These are phyloP conservation scores for Tubosaeta sp. DNA, from an alignment of 768 basidiomycete genomes.

Conservation along the genomic window DNA sequence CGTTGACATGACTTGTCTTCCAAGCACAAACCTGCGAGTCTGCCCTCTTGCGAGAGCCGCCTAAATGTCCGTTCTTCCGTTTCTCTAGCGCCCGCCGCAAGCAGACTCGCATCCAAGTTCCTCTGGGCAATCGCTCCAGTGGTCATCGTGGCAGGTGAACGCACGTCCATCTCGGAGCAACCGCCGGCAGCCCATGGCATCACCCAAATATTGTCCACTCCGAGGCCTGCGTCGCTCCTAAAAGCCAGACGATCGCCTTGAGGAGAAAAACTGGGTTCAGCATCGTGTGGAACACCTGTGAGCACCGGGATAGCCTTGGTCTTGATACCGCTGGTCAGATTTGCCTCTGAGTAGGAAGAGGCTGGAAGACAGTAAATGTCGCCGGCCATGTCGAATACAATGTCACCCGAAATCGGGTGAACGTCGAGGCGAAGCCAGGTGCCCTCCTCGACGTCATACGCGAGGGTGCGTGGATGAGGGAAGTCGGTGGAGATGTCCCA, in stretches of 20 bases:
- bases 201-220: slow-evolving; percentile 74
- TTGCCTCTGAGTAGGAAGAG: slow-evolving; percentile 30
- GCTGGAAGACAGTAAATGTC: slow-evolving; percentile 70
- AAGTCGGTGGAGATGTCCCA: slow-evolving; percentile 81
- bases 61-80: slow-evolving; percentile 42
- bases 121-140: slow-evolving; percentile 33
- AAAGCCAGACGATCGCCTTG: slow-evolving; percentile 61
- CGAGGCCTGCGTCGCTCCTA: slow-evolving; percentile 67
- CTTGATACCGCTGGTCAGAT: slow-evolving; percentile 18
- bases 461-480: slow-evolving; percentile 58
- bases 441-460: slow-evolving; percentile 68
- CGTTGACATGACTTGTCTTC: background rate
- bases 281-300: slow-evolving; percentile 62
- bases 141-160: slow-evolving; percentile 34
- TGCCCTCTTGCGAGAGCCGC: slow-evolving; percentile 56
- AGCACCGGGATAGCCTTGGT: slow-evolving; percentile 55
- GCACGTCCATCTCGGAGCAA: slow-evolving; percentile 58
- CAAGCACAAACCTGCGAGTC: slow-evolving; percentile 37
- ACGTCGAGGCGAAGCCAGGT: slow-evolving; percentile 77
- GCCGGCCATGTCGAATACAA: slow-evolving; percentile 72
- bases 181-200: slow-evolving; percentile 51
- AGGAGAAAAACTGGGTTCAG: slow-evolving; percentile 72
- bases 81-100: slow-evolving; percentile 50
- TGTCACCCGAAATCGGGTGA: slow-evolving; percentile 63
- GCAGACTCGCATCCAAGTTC: slow-evolving; percentile 41